Percentiles rank a stretch among this genome's conserved stretches.
These are phyloP conservation scores for Russula ochroleuca DNA, from an alignment of 768 basidiomycete genomes.

Conservation along the genomic window DNA sequence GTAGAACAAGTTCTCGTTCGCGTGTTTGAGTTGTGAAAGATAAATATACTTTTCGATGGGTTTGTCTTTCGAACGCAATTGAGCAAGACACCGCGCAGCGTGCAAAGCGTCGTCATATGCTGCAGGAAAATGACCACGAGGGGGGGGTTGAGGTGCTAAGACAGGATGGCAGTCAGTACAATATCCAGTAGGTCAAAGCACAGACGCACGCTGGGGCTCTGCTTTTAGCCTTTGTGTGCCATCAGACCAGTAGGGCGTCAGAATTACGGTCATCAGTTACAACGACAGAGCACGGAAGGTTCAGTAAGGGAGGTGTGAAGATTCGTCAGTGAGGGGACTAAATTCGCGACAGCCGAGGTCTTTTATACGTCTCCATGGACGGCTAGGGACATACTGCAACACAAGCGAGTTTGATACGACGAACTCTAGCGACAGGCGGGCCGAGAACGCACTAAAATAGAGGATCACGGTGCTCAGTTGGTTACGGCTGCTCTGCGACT, in stretches of 20 bases:
- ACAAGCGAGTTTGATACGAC: background rate
- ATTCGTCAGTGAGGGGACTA: background rate
- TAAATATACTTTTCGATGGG: slow-evolving; percentile 83
- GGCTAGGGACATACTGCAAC: background rate
- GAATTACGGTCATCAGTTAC: slow-evolving; percentile 37
- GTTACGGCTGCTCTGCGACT: background rate
- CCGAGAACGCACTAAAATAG: background rate
- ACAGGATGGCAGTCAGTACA: background rate
- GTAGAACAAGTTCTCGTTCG: slow-evolving; percentile 76
- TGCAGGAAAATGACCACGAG: slow-evolving; percentile 59
- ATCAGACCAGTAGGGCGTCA: slow-evolving; percentile 68
- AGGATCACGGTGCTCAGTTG: background rate
- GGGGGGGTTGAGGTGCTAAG: slow-evolving; percentile 34
- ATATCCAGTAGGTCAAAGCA: background rate
- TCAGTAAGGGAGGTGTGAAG: background rate
- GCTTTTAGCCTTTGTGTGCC: slow-evolving; percentile 68
- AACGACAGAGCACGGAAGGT: background rate
- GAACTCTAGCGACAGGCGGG: background rate
- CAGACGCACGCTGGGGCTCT: slow-evolving; percentile 49
- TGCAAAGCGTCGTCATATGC: slow-evolving; percentile 52
- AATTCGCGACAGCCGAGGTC: background rate
- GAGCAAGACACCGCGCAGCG: slow-evolving; percentile 54
- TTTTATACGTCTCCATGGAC: slow-evolving; percentile 5
- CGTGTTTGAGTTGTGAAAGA: slow-evolving; percentile 66
- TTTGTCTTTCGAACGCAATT: slow-evolving; percentile 70